Base-by-base conservation (phyloP, 257 asterid species). In the Solanum rostratum region DNA sequence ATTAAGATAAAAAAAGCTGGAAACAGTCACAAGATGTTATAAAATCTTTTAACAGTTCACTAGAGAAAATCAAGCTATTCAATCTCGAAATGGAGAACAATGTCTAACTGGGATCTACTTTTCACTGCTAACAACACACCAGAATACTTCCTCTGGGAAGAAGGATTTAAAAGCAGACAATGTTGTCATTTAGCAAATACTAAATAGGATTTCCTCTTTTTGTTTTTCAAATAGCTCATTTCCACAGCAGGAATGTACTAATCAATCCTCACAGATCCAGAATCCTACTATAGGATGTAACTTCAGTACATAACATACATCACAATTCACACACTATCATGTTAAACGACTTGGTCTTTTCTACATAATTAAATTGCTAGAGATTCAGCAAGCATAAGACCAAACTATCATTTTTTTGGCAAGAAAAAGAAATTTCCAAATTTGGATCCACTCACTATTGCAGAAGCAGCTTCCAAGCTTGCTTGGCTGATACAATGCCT, bases 401-500 rank as follows among this genome's bases (percentile, higher is more conserved):
- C 55, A 63, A 82, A 46, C 60, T 46, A 24, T 74, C 22, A 74
- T 74, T 33, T 66, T 33, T 24, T 7, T 7, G 33, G 9, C 10
- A 63, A 12, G 9, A 24, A 71, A n/a, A 11, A 12, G 20, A n/a
- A 2, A 3, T 20, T n/a, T 71, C 80, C 9, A 53, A 68, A 59
- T 46, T 83, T 83, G 88, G 87, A 90, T 59, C 69, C 41, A 85
- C 97, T 89, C 43, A 92, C 97, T 96, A 88, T 68, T 57, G 87
- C 78, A 86, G 84, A 86, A 84, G 92, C 88, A 84, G 90, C 93
- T 9, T 87, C 92, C 91, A 96, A 86, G 57, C 92, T 88, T 41
- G 93, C 93, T 24, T 94, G 99, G 91, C 99, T 94, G 83, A 88
- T 91, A 87, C 94, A 94, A 88, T 94, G 98, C 54, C 99, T 89